Evolutionary conservation across 2,329 filamentous ascomycete species (phyloP).

Genomic region (Curvularia sp.): DNA sequence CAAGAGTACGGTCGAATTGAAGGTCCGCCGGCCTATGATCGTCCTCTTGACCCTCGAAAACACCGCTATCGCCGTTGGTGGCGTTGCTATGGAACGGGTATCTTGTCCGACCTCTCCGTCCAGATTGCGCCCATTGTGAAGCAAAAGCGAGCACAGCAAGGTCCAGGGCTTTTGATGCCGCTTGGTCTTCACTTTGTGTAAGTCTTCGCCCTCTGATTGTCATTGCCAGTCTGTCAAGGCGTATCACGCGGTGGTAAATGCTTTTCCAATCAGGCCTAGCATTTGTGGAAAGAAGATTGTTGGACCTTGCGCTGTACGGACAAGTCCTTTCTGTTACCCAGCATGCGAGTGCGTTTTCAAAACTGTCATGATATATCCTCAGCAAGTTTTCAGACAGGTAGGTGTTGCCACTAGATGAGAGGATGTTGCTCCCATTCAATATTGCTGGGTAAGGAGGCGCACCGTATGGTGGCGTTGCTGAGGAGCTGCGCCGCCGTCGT

Average conservation of each 20-base stretch:
- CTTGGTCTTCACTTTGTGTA: slow-evolving; percentile 53
- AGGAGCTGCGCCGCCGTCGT: slow-evolving; percentile 34
- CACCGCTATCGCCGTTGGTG: slow-evolving; percentile 14
- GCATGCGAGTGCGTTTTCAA: slow-evolving; percentile 62
- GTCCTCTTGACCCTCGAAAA: slow-evolving; percentile 17
- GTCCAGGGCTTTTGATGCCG: slow-evolving; percentile 57
- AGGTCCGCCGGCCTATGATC: slow-evolving; percentile 5
- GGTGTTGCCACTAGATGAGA: slow-evolving; percentile 46
- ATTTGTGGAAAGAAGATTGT: slow-evolving; percentile 39
- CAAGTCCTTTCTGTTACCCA: slow-evolving; percentile 63
- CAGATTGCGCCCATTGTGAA: slow-evolving; percentile 56
- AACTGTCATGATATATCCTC: slow-evolving; percentile 61
- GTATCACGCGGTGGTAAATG: slow-evolving; percentile 59
- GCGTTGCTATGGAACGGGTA: slow-evolving; percentile 38
- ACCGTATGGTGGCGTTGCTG: slow-evolving; percentile 28
- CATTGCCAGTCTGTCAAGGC: slow-evolving; percentile 56
- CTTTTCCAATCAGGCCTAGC: slow-evolving; percentile 57
- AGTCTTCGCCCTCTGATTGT: slow-evolving; percentile 52
- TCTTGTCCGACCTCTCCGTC: slow-evolving; percentile 34
- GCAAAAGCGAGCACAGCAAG: slow-evolving; percentile 61
- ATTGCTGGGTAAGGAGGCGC: slow-evolving; percentile 28
- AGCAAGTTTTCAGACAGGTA: slow-evolving; percentile 56
- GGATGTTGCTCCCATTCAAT: slow-evolving; percentile 39
- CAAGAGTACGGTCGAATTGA: slow-evolving; percentile 49
- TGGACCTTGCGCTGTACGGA: slow-evolving; percentile 53